A percentile compares a stretch with the other conserved stretches of the same genome.
Conservation (phyloP, 140 eudicot species). For the Stevia rebaudiana region DNA sequence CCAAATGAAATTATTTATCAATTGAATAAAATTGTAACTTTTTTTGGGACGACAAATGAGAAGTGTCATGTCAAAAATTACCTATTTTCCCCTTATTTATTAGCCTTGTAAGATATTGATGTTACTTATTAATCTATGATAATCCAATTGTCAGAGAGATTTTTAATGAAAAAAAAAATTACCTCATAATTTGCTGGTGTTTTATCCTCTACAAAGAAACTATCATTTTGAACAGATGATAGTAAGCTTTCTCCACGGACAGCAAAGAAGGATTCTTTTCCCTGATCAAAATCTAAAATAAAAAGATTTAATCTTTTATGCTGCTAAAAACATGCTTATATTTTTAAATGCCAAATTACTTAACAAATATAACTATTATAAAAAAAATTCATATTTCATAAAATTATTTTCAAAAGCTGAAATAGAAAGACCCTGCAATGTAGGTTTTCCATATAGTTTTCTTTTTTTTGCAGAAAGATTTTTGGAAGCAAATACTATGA, state of each 20-base stretch:
- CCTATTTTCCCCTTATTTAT: too few relatives aligned
- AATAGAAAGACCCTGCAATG: background rate
- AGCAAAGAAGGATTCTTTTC: constrained; percentile 49
- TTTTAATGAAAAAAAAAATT: constrained; percentile 1
- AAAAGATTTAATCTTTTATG: background rate
- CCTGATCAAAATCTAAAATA: constrained; percentile 52
- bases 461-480: background rate
- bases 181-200: constrained; percentile 53
- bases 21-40: too few relatives aligned
- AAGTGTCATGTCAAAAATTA: too few relatives aligned
- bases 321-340: background rate
- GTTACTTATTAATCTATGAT: too few relatives aligned
- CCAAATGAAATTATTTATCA: too few relatives aligned
- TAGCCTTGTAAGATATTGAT: too few relatives aligned
- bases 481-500: background rate
- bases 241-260: constrained; percentile 60
- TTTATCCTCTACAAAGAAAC: constrained; percentile 56
- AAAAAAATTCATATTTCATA: background rate
- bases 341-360: background rate
- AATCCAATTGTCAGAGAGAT: background rate
- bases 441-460: background rate
- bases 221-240: constrained; percentile 53
- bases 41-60: too few relatives aligned
- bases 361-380: background rate
- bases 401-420: background rate